These are phyloP conservation scores for Starmera quercuum DNA, from an alignment of 805 yeast species.

Conservation along the genomic window DNA sequence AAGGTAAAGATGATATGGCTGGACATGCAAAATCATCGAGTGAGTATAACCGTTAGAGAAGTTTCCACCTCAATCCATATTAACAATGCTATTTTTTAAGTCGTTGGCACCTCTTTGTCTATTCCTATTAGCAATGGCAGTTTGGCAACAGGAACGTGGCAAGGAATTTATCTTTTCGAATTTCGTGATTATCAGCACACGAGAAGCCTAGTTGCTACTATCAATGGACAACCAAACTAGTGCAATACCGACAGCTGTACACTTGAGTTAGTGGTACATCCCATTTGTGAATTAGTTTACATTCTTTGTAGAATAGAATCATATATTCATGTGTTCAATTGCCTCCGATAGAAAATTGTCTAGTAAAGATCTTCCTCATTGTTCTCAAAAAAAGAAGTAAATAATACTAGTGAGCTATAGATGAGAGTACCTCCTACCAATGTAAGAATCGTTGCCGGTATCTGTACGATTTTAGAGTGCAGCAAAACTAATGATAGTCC, in stretches of 20 bases:
- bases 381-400: conserved; percentile 55
- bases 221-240: conserved; percentile 44
- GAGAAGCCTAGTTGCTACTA: conserved; percentile 63
- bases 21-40: conserved; percentile 62
- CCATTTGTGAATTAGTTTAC: too few relatives aligned
- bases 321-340: neutral
- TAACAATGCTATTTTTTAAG: conserved; percentile 5
- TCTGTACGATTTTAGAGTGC: conserved; percentile 55
- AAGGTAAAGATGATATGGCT: conserved; percentile 82
- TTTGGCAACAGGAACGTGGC: conserved; percentile 78
- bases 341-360: conserved; percentile 19
- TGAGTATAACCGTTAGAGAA: too few relatives aligned
- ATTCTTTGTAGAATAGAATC: too few relatives aligned
- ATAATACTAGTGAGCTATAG: conserved; percentile 63
- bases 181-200: conserved; percentile 59
- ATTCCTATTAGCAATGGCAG: conserved; percentile 67
- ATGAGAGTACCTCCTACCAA: conserved; percentile 63
- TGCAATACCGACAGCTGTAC: too few relatives aligned
- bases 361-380: conserved; percentile 25
- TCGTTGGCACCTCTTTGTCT: conserved; percentile 56
- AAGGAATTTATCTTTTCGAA: conserved; percentile 72
- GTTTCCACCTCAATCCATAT: too few relatives aligned
- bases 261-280: too few relatives aligned
- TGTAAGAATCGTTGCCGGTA: conserved; percentile 53
- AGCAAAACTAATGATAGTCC: conserved; percentile 55